phyloP scores from a whole-genome alignment of 2,329 filamentous ascomycete species.

The Aspergillus fumigatiaffinis region DNA sequence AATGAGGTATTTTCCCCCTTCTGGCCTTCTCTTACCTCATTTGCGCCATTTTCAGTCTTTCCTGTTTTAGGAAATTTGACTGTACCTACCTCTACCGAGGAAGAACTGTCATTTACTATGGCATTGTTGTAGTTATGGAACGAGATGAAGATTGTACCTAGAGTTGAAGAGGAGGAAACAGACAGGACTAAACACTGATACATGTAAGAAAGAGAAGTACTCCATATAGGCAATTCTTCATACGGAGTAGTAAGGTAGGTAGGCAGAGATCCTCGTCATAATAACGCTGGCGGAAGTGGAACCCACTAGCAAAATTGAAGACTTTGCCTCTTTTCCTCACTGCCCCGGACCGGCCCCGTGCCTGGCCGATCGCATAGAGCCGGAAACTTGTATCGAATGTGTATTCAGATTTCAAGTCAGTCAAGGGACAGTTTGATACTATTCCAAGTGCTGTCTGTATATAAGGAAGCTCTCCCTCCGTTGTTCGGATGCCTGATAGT shows the following conservation, averaged over 20 bases:
- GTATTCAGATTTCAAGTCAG: neutral
- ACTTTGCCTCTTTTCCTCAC: slow-evolving; percentile 5
- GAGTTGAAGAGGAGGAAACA: neutral
- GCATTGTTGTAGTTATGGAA: neutral
- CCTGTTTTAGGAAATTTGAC: neutral
- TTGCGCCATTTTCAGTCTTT: slow-evolving; percentile 3
- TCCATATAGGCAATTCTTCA: neutral
- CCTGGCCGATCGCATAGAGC: slow-evolving; percentile 26
- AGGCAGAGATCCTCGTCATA: neutral
- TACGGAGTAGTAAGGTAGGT: neutral
- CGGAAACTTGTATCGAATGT: slow-evolving; percentile 7
- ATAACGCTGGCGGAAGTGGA: neutral
- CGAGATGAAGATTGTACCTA: neutral
- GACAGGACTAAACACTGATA: neutral
- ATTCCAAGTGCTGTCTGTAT: neutral
- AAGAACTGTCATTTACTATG: neutral
- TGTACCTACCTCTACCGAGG: neutral
- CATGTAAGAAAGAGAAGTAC: neutral
- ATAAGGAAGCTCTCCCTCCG: neutral
- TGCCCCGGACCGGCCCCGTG: slow-evolving; percentile 20
- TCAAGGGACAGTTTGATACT: neutral
- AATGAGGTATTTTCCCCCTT: slow-evolving; percentile 16
- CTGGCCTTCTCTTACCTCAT: slow-evolving; percentile 5
- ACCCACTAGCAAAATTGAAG: neutral
- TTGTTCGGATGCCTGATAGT: neutral